Percentiles rank a stretch among this genome's conserved stretches.
These are phyloP conservation scores for Irpex lacteus DNA, from an alignment of 1,284 basidiomycete genomes.

Conservation along the genomic window DNA sequence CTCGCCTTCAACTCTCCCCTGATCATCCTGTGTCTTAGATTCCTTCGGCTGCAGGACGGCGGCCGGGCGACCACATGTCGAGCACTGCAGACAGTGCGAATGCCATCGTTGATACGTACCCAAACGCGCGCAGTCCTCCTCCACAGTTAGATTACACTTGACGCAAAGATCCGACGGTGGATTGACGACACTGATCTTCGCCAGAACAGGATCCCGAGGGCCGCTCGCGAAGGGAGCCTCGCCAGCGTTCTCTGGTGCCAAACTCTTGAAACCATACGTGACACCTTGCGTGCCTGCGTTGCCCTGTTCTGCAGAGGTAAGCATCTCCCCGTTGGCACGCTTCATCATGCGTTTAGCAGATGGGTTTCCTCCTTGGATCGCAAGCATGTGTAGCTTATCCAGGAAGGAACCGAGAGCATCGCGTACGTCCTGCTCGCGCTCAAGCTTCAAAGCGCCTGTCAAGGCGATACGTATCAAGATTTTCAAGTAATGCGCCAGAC, in stretches of 20 bases:
- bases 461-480: conserved; percentile 98
- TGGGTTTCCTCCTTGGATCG: conserved; percentile 85
- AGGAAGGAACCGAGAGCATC: conserved; percentile 90
- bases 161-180: conserved; percentile 90
- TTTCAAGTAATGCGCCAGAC: conserved; percentile 98
- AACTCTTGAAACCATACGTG: conserved; percentile 85
- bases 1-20: conserved; percentile 32
- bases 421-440: conserved; percentile 82
- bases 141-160: conserved; percentile 86
- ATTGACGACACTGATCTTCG: conserved; percentile 53
- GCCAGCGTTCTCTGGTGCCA: conserved; percentile 85
- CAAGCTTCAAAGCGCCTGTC: conserved; percentile 93
- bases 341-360: conserved; percentile 69
- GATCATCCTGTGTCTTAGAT: conserved; percentile 28
- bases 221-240: conserved; percentile 72
- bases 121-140: conserved; percentile 94
- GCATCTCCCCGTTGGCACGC: conserved; percentile 59
- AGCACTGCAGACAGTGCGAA: conserved; percentile 86
- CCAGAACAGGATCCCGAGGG: conserved; percentile 39
- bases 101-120: conserved; percentile 98
- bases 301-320: conserved; percentile 38
- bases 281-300: conserved; percentile 78
- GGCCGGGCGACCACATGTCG: conserved; percentile 76
- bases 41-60: conserved; percentile 60
- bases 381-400: conserved; percentile 88